A percentile compares a stretch with the other conserved stretches of the same genome.
phyloP scores from a whole-genome alignment of 495 filamentous ascomycete species.

The Xylaria grammica region DNA sequence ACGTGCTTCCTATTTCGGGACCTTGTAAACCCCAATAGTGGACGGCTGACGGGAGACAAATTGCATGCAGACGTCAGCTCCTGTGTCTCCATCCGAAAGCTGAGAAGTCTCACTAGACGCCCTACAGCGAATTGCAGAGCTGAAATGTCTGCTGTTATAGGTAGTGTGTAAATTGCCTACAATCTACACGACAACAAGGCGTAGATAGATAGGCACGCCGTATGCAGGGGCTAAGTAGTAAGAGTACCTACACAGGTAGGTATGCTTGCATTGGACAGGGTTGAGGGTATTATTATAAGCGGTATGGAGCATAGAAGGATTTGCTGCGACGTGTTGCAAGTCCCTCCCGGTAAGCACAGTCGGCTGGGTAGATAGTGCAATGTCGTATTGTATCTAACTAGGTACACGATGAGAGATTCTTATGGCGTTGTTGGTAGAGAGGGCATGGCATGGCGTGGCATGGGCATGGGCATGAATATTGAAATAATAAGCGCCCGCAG shows the following conservation, averaged over 20 bases:
- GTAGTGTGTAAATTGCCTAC: no score
- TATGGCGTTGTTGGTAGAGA: no score
- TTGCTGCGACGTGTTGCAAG: constrained; percentile 15
- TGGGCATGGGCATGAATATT: not conserved
- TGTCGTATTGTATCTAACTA: not conserved
- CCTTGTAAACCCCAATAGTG: not conserved
- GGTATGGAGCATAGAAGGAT: constrained; percentile 8
- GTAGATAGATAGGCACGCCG: not conserved
- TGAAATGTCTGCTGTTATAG: not conserved
- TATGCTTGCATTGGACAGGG: not conserved
- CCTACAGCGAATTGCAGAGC: constrained; percentile 10
- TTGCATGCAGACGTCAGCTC: constrained; percentile 8
- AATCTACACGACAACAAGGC: no score
- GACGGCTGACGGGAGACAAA: constrained; percentile 11
- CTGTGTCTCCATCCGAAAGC: constrained; percentile 5
- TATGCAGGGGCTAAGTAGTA: constrained; percentile 3
- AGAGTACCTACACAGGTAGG: not conserved
- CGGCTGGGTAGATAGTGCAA: no score
- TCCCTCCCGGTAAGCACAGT: not conserved
- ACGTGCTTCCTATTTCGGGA: not conserved
- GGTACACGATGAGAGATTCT: not conserved
- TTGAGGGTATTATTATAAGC: no score
- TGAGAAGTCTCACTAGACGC: constrained; percentile 14
- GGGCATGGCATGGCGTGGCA: no score
- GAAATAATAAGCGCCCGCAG: not conserved